Evolutionary conservation across 2,329 filamentous ascomycete genomes (phyloP), one percentile per base, ranked within the genome.

Genomic region (Neoascochyta sp.): DNA sequence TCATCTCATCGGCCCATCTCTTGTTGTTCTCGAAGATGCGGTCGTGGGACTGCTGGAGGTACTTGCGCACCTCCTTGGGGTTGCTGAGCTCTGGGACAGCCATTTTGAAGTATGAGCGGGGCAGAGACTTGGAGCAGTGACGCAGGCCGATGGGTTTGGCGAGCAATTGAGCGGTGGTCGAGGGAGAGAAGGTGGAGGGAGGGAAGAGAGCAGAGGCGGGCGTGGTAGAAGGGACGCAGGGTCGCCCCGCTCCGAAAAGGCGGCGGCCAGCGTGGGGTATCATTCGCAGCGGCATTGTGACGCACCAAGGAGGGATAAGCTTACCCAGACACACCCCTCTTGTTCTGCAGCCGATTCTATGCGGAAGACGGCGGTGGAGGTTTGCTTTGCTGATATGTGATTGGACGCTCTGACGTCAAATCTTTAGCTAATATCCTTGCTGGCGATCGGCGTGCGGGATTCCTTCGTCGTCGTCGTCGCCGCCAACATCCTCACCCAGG

Each of bases 21-120:
- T 69, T 67, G 68, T 85, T 86, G 70, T 78, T 75, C 46, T 81
- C 75, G 49, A 86, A 85, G 52, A 85, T 74, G 37, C 73, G 71
- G 51, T 81, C 76, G 61, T 85, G 80, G 49, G 70, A 73, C 65
- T 80, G 68, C 63, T 74, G 64, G 38, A 82, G 73, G 57, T 82
- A 81, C 41, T 55, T 61, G 36, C 43, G 44, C 15, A 62, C 45
- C 41, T 54, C 51, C 34, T 51, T 39, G 23, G 27, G 37, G 36
- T 13, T 46, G 38, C n/a, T n/a, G n/a, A n/a, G n/a, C 11, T 46
- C 43, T 15, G 38, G 29, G 26, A 34, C 36, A 16, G 51, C 44
- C 52, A 56, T 58, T n/a, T 22, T 30, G 31, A 14, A 24, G 32
- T 5, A 25, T 11, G 22, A 27, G 36, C 8, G 16, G 14, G 9